Percentiles rank a stretch among this genome's conserved stretches.
These are phyloP conservation scores for Mucor plumbeus DNA, from an alignment of 371 early-diverging fungal genomes.

Conservation along the genomic window DNA sequence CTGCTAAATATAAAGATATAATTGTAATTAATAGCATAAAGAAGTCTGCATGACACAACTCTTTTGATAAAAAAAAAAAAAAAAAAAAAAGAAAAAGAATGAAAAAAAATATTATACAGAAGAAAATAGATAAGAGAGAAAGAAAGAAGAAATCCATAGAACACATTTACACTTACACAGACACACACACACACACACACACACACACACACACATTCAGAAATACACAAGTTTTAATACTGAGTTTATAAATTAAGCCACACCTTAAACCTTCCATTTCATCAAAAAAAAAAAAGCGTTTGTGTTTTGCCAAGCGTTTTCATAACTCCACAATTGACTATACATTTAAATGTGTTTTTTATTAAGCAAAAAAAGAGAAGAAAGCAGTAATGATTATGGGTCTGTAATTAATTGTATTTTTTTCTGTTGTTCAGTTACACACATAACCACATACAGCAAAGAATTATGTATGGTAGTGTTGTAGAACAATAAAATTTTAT, in stretches of 20 bases:
- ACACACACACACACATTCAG: not conserved
- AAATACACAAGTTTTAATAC: not conserved
- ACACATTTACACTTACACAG: not conserved
- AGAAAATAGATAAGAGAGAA: not conserved
- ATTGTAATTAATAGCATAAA: constrained; percentile 7
- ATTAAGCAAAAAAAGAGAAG: too few relatives aligned
- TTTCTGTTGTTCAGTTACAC: too few relatives aligned
- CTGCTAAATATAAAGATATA: not conserved
- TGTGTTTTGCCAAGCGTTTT: not conserved
- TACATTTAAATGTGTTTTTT: too few relatives aligned
- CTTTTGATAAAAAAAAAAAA: not conserved
- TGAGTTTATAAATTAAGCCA: constrained; percentile 2
- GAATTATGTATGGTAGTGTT: not conserved
- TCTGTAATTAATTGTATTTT: too few relatives aligned
- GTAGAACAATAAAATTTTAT: not conserved
- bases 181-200: too few relatives aligned
- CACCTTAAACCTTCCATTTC: not conserved
- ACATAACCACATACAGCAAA: too few relatives aligned
- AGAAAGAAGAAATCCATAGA: not conserved
- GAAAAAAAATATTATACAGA: too few relatives aligned
- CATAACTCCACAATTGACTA: too few relatives aligned
- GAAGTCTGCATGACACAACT: constrained; percentile 8
- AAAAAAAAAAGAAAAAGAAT: too few relatives aligned
- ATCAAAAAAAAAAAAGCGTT: not conserved
- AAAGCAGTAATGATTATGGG: too few relatives aligned